Evolutionary conservation across 495 filamentous ascomycete species (phyloP).

Genomic region (Penicillium herquei): DNA sequence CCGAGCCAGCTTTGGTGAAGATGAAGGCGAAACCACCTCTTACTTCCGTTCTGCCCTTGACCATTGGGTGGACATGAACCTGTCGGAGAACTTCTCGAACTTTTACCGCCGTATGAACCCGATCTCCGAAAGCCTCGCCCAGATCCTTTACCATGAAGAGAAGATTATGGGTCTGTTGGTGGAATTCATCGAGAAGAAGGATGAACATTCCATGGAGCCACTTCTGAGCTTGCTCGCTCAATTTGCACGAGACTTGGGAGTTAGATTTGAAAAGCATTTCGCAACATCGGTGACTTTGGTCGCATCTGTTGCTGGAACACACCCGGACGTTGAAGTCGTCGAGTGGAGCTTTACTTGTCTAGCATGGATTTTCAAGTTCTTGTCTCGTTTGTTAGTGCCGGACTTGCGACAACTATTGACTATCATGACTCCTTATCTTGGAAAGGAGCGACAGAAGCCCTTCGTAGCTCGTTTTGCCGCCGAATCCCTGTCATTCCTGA

Average conservation of each 20-base stretch:
- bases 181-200: slow-evolving; percentile 72
- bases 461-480: slow-evolving; percentile 90
- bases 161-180: slow-evolving; percentile 77
- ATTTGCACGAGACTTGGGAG: slow-evolving; percentile 87
- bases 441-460: slow-evolving; percentile 73
- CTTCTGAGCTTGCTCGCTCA: slow-evolving; percentile 79
- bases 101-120: slow-evolving; percentile 72
- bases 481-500: slow-evolving; percentile 89
- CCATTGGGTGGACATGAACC: slow-evolving; percentile 87
- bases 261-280: slow-evolving; percentile 87
- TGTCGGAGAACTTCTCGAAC: slow-evolving; percentile 72
- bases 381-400: slow-evolving; percentile 79
- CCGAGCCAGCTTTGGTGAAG: slow-evolving; percentile 69
- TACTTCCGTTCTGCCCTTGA: slow-evolving; percentile 80
- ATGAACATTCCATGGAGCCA: slow-evolving; percentile 77
- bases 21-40: slow-evolving; percentile 70
- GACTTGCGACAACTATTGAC: slow-evolving; percentile 81
- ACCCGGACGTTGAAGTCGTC: slow-evolving; percentile 71
- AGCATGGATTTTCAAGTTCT: slow-evolving; percentile 95
- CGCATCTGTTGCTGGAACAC: slow-evolving; percentile 58
- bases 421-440: slow-evolving; percentile 81
- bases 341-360: slow-evolving; percentile 97
- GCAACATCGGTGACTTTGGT: slow-evolving; percentile 66
- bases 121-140: slow-evolving; percentile 83
- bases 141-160: slow-evolving; percentile 84